Base-by-base conservation (phyloP, 1,284 basidiomycete species). In the Paramarasmius palmivorus region DNA sequence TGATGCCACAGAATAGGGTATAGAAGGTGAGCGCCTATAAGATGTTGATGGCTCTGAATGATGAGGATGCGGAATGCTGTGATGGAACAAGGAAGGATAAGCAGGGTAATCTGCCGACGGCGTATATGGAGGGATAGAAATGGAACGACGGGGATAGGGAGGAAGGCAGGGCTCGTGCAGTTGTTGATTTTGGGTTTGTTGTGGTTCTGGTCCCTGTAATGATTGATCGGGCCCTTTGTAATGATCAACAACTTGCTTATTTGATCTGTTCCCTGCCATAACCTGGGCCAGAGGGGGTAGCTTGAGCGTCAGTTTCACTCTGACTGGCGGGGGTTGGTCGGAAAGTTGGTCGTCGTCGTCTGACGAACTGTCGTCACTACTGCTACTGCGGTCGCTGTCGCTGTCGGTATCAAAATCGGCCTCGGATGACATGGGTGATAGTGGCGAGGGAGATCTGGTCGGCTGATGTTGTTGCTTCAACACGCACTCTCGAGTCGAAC, bases 351-450 rank as follows among this genome's bases (percentile, higher is more conserved):
- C 54, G 26, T 53, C 40, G 29, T 56, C 57, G 17, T 41, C 49
- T 15, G 59, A 54, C 3, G 17, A 12, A 35, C 50, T 56, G 32
- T 23, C 60, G 39, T 65, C 60, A 38, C 70, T 69, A 23, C 78
- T 74, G 50, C 72, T 73, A 55, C 78, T 77, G 50, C 75, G 73
- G 23, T 73, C 69, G 44, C 79, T 78, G 56, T 88, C 86, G 57
- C 88, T 86, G 1, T 85, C 87, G 58, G 90, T 86, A 1, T 46
- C 15, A 59, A 66, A 73, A 25, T 68, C 66, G 49, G 68, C 65
- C 35, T 56, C 58, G 12, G 62, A 54, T 34, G 60, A 57, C 8
- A 67, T 60, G 41, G 59, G 41, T 14, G 63, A 59, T 63, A 68
- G 58, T 62, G 65, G 44, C 70, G 59, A 54, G 65, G 67, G 15